Percentiles rank a stretch among this genome's conserved stretches.
phyloP scores from a whole-genome alignment of 192 early-diverging fungal genomes.

The Linnemannia elongata region DNA sequence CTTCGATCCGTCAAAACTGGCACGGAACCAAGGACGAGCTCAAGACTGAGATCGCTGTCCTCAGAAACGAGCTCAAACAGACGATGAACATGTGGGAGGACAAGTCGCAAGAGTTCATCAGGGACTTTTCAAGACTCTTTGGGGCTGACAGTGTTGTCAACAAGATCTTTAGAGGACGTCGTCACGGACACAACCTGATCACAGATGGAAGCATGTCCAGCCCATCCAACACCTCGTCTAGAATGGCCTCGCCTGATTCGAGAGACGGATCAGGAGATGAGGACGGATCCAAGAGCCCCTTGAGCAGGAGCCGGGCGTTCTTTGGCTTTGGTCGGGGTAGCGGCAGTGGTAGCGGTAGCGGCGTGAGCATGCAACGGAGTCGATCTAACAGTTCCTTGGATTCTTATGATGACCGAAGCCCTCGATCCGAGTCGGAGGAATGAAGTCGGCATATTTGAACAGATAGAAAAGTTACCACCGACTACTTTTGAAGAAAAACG shows the following conservation, averaged over 20 bases:
- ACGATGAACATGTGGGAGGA: slow-evolving; percentile 79
- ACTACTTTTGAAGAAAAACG: background rate
- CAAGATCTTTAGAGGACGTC: slow-evolving; percentile 58
- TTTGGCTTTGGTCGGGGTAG: slow-evolving; percentile 33
- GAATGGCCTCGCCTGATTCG: slow-evolving; percentile 42
- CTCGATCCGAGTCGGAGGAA: slow-evolving; percentile 19
- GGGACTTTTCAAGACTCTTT: slow-evolving; percentile 72
- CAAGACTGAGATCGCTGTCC: slow-evolving; percentile 70
- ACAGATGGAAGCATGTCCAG: slow-evolving; percentile 36
- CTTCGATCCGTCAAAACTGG: slow-evolving; percentile 77
- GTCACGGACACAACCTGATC: slow-evolving; percentile 32
- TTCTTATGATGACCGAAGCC: slow-evolving; percentile 35
- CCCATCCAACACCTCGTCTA: slow-evolving; percentile 28
- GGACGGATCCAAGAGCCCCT: slow-evolving; percentile 26
- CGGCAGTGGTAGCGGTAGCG: slow-evolving; percentile 19
- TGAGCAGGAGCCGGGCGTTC: slow-evolving; percentile 28
- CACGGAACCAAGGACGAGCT: slow-evolving; percentile 75
- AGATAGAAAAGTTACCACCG: no score
- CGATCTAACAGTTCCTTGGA: slow-evolving; percentile 32
- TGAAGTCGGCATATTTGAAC: no score
- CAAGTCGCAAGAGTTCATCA: slow-evolving; percentile 80
- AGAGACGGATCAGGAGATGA: slow-evolving; percentile 36
- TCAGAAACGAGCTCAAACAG: slow-evolving; percentile 74
- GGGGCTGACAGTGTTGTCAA: slow-evolving; percentile 71
- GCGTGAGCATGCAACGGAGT: slow-evolving; percentile 37